A percentile compares a stretch with the other conserved stretches of the same genome.
These are phyloP conservation scores for Basipetospora sp. DNA, from an alignment of 2,329 filamentous ascomycete species.

Conservation along the genomic window DNA sequence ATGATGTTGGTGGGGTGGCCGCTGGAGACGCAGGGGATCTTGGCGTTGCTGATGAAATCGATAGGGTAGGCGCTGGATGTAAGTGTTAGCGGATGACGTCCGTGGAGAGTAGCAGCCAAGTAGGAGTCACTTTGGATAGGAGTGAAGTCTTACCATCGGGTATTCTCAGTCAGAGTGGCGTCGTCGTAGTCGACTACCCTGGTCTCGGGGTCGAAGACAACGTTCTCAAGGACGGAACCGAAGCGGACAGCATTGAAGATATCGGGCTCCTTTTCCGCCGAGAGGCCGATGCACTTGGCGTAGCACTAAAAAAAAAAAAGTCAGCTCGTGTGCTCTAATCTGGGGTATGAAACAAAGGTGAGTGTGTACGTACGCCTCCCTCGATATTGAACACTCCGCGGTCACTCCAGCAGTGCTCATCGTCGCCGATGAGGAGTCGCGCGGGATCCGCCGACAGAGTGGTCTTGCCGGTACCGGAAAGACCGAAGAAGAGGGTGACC, in stretches of 20 bases:
- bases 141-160: constrained; percentile 47
- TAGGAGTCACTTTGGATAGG: no score
- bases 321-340: no score
- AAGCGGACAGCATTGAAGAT: constrained; percentile 93
- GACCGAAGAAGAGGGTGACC: constrained; percentile 97
- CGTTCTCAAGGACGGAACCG: constrained; percentile 94
- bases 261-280: constrained; percentile 96
- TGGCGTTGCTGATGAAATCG: constrained; percentile 97
- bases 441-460: constrained; percentile 94
- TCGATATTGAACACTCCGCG: constrained; percentile 98
- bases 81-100: neutral
- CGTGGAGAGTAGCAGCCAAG: no score
- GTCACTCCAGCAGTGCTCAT: constrained; percentile 99
- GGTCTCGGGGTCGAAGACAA: constrained; percentile 85
- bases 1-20: constrained; percentile 95
- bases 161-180: constrained; percentile 90
- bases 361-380: constrained; percentile 45
- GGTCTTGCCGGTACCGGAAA: constrained; percentile 97
- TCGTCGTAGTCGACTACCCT: constrained; percentile 94
- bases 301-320: constrained; percentile 59
- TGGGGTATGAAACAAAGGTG: no score
- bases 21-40: constrained; percentile 83
- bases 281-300: constrained; percentile 95
- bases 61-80: constrained; percentile 71
- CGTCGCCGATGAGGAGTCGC: constrained; percentile 89